These are phyloP conservation scores for Solanum sejunctum DNA, from an alignment of 257 asterid species.

Conservation along the genomic window DNA sequence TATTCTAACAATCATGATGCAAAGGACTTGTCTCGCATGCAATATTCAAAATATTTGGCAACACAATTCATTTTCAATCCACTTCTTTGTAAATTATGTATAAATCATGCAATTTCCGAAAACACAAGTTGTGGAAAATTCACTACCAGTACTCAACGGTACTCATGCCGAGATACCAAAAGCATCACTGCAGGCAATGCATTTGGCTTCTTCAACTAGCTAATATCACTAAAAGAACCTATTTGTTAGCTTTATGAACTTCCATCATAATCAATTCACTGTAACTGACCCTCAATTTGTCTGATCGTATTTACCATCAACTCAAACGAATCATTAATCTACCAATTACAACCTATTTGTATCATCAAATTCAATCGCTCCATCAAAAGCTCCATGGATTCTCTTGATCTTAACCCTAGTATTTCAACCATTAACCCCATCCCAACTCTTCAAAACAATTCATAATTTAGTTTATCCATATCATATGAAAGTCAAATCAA, in stretches of 20 bases:
- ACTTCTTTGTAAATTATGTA: not conserved
- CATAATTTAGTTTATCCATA: not conserved
- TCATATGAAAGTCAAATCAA: not conserved
- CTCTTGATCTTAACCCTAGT: not conserved
- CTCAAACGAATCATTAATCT: not conserved
- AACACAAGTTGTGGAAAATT: not conserved
- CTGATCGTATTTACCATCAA: not conserved
- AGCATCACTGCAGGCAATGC: not conserved
- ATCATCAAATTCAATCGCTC: not conserved
- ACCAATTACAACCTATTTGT: not conserved
- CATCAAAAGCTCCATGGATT: not conserved
- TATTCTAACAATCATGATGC: not conserved
- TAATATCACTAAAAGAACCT: not conserved
- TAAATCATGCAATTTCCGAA: not conserved
- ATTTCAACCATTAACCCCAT: not conserved
- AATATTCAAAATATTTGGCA: not conserved
- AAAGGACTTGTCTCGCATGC: not conserved
- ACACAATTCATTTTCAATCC: not conserved
- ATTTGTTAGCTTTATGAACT: not conserved
- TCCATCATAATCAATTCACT: not conserved
- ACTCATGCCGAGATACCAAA: not conserved
- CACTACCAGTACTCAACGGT: not conserved
- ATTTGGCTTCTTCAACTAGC: not conserved
- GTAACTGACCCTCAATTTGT: not conserved
- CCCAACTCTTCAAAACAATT: not conserved